Evolutionary conservation across 2,329 filamentous ascomycete genomes (phyloP).

Genomic region (Tolypocladium album): DNA sequence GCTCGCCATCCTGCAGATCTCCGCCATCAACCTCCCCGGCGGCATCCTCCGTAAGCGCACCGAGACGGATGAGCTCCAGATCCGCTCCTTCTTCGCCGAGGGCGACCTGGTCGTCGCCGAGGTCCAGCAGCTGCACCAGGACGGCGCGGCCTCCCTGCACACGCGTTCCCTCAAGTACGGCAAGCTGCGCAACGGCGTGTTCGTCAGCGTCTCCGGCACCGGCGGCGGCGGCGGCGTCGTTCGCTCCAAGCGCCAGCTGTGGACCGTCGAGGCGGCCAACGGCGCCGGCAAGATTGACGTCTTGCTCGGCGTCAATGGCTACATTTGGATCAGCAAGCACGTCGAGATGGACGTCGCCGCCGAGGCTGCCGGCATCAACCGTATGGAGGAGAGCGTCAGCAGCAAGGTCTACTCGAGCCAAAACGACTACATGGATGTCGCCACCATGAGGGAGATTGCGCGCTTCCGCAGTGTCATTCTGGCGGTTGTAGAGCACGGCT

Average conservation of each 20-base stretch:
- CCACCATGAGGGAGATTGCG: constrained; percentile 80
- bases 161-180: constrained; percentile 88
- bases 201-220: constrained; percentile 69
- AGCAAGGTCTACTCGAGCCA: constrained; percentile 87
- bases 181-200: constrained; percentile 88
- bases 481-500: constrained; percentile 69
- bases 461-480: constrained; percentile 72
- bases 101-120: constrained; percentile 91
- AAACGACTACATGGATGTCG: constrained; percentile 72
- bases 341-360: constrained; percentile 45
- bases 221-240: constrained; percentile 84
- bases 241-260: constrained; percentile 73
- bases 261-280: constrained; percentile 56
- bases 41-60: constrained; percentile 86
- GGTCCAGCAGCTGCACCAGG: constrained; percentile 79
- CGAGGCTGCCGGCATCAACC: constrained; percentile 56
- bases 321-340: constrained; percentile 90
- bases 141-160: constrained; percentile 80
- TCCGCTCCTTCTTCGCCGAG: constrained; percentile 93
- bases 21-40: constrained; percentile 87
- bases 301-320: constrained; percentile 89
- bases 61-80: constrained; percentile 93
- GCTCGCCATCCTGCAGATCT: constrained; percentile 75
- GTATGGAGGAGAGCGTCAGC: constrained; percentile 78
- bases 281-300: constrained; percentile 65